Evolutionary conservation across 352 stramenopile species (phyloP).

Genomic region (Pythium aquatile): DNA sequence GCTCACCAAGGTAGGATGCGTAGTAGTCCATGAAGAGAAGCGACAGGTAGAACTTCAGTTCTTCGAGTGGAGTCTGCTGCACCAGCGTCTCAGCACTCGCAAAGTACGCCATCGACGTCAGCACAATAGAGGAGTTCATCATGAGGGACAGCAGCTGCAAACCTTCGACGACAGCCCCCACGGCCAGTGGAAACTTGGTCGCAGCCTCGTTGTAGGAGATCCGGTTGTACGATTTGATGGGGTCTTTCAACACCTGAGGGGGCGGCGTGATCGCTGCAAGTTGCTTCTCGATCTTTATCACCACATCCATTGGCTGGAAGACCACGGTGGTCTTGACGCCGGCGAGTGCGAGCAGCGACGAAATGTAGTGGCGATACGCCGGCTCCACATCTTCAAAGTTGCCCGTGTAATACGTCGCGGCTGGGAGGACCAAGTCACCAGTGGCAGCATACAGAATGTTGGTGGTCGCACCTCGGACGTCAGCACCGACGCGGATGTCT

Average conservation of each 20-base stretch:
- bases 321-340: slow-evolving; percentile 9
- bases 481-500: slow-evolving; percentile 39
- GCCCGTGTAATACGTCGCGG: slow-evolving; percentile 90
- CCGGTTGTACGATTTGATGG: slow-evolving; percentile 80
- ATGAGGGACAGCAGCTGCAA: slow-evolving; percentile 31
- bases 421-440: slow-evolving; percentile 69
- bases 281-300: slow-evolving; percentile 68
- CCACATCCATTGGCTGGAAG: slow-evolving; percentile 13
- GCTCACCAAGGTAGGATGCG: slow-evolving; percentile 36
- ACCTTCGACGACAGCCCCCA: slow-evolving; percentile 42
- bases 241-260: slow-evolving; percentile 60
- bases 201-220: slow-evolving; percentile 57
- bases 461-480: slow-evolving; percentile 68
- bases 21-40: slow-evolving; percentile 44
- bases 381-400: slow-evolving; percentile 34
- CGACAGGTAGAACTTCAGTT: slow-evolving; percentile 48
- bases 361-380: slow-evolving; percentile 37
- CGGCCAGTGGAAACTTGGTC: slow-evolving; percentile 39
- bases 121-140: slow-evolving; percentile 35
- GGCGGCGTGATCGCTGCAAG: slow-evolving; percentile 66
- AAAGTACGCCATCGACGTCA: slow-evolving; percentile 53
- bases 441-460: slow-evolving; percentile 55
- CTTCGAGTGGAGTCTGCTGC: slow-evolving; percentile 28
- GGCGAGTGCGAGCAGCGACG: slow-evolving; percentile 35
- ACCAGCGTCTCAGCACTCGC: slow-evolving; percentile 41